Evolutionary conservation across 2,329 filamentous ascomycete species (phyloP), one percentile per base, ranked within the genome.

Genomic region (Colletotrichum cordylinicola): DNA sequence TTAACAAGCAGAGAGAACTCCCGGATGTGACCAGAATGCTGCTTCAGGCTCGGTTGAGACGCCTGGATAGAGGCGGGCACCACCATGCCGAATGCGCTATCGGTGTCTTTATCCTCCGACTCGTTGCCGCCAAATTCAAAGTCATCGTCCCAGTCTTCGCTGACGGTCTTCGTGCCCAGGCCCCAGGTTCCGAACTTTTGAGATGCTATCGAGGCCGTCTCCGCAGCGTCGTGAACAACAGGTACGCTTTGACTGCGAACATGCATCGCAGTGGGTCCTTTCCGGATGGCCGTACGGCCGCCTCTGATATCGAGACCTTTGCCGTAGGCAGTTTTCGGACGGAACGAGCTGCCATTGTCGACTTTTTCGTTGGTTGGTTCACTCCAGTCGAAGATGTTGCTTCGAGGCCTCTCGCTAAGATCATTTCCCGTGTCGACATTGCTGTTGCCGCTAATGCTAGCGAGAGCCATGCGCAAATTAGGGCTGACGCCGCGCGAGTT

Each of bases 101-200:
- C 82, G 7, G 83, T 80, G 24, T 83, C 84, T 67, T 85, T 85
- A 55, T 83, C 84, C 27, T 83, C 83, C 43, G 84, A 80, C 58
- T 85, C 86, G 37, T 88, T 82, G 31, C 86, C 87, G 10, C 90
- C 90, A 81, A 96, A 96, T 76, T 96, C 94, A 79, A 98, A 97
- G 82, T 98, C 95, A 78, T 96, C 94, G 79, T 96, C 95, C 95
- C 95, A 98, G 81, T 97, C 95, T 82, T 98, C 95, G 77, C 93
- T 96, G 13, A 93, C 93, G 18, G 91, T 93, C 83, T 96, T 96
- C 77, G 91, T 93, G n/a, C 93, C 92, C 56, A 95, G 86, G 4
- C 94, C 94, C 94, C 94, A 96, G 1, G 94, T 96, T 58, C 94
- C 94, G 81, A 95, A 96, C 80, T 96, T 96, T 69, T 90, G 86